Evolutionary conservation across 2,329 filamentous ascomycete genomes (phyloP), one percentile per base, ranked within the genome.

Genomic region (Ophiostoma montium): DNA sequence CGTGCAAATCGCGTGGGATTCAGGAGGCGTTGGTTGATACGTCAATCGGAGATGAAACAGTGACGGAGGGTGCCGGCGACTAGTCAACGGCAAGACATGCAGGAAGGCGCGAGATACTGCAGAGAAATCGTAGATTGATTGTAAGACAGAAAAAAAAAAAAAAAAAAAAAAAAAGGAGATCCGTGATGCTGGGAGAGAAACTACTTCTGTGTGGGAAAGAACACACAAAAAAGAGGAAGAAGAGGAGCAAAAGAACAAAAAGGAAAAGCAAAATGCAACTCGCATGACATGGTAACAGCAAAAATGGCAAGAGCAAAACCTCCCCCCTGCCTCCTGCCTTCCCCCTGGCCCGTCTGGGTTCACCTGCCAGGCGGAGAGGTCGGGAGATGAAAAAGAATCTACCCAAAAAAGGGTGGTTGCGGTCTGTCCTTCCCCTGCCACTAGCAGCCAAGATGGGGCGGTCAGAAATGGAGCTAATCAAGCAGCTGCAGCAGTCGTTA

Each of bases 321-420:
- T 18, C 42, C 16, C 27, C 32, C 10, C 11, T 33, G 32, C 44
- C 36, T 27, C 35, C 35, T 23, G 23, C 23, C 27, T 27, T 4
- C 8, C 23, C 4, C 23, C 23, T 5, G n/a, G n/a, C n/a, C n/a
- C n/a, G n/a, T n/a, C n/a, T n/a, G n/a, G n/a, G n/a, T n/a, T n/a
- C n/a, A n/a, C n/a, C n/a, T n/a, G n/a, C n/a, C 23, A 47, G 44
- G 47, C 48, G 47, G 42, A 44, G 47, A 49, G 47, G 47, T 36
- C 33, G 41, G 47, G 35, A 33, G 33, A 35, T 16, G 33, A 32
- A 49, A 49, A 49, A 21, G 31, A 35, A 44, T 27, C 31, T 38
- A 45, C 18, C 23, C 9, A 49, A 43, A 43, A 31, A 32, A 23
- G 45, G 32, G 16, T 35, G 44, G 42, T 35, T 43, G 46, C 19